Base-by-base conservation (phyloP, 345 rosid genomes). In the Camelina hispida region DNA sequence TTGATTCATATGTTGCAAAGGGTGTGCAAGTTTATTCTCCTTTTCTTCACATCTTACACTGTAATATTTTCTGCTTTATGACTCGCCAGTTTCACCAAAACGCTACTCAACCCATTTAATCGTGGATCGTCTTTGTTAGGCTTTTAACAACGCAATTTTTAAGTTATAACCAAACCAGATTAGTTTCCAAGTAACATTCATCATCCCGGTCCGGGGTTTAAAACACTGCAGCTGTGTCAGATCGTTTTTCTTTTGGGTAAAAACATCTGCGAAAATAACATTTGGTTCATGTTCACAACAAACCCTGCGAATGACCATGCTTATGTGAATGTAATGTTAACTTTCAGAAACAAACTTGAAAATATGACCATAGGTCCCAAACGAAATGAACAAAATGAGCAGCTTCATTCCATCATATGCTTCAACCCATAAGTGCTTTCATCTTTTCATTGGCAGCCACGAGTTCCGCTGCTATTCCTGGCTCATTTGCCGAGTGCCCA, bases 401-500 rank as follows among this genome's bases (percentile, higher is more conserved):
- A 22, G 28, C 14, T 32, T 51, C 53, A 15, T 55, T 66, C 20
- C n/a, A 17, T 66, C 43, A 59, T 28, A 14, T 48, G 30, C 8
- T 15, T 71, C 62, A 78, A 22, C 43, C 34, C 11, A 58, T 13
- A 16, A 80, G 62, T 75, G 77, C 71, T 81, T 92, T 95, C 61
- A 90, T 81, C 84, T 78, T 87, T 82, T 95, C 97, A 28, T 84
- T 92, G 4, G 96, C 97, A 70, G 81, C 92, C 69, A 92, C 97
- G 5, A 95, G 97, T 83, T 88, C 96, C 20, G 90, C 97, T 48
- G 92, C 83, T 55, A 87, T 87, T 73, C 99, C 97, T 2, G 86
- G 89, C 78, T 95, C 97, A 43, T 95, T 90, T 2, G 97, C 97
- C 4, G 99, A 92, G 82, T 95, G 99, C 72, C 99, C 99, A 13